Evolutionary conservation across 1,284 basidiomycete genomes (phyloP).

Genomic region (Irpex rosettiformis): DNA sequence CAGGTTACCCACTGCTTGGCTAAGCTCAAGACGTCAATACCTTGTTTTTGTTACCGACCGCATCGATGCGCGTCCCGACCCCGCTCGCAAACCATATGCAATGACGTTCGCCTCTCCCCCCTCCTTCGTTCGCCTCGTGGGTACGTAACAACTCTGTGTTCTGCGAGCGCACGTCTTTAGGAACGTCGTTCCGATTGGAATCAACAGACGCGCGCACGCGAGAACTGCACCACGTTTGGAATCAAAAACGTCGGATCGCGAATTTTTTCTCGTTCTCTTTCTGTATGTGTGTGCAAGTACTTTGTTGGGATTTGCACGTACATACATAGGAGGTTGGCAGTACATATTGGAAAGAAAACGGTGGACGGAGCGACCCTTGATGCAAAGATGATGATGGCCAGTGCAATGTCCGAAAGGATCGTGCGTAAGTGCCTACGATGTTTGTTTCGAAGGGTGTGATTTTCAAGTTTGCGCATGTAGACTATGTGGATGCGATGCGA

Average conservation of each 20-base stretch:
- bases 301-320: not conserved
- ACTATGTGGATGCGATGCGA: not conserved
- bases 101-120: not conserved
- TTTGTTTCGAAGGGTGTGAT: not conserved
- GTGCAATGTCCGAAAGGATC: slow-evolving; percentile 4
- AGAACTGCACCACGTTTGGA: not conserved
- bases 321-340: too few species aligned
- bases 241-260: not conserved
- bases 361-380: not conserved
- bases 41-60: not conserved
- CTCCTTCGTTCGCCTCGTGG: too few species aligned
- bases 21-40: not conserved
- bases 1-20: not conserved
- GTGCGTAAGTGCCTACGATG: slow-evolving; percentile 3
- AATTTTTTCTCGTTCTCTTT: not conserved
- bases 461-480: not conserved
- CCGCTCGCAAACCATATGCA: not conserved
- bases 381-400: not conserved
- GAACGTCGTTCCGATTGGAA: not conserved
- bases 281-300: too few species aligned
- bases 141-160: too few species aligned
- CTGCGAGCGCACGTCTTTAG: too few species aligned
- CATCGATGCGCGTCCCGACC: not conserved
- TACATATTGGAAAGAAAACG: not conserved
- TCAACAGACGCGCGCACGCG: not conserved